Evolutionary conservation across 2,329 filamentous ascomycete genomes (phyloP).

Genomic region (Juglanconis oblonga): DNA sequence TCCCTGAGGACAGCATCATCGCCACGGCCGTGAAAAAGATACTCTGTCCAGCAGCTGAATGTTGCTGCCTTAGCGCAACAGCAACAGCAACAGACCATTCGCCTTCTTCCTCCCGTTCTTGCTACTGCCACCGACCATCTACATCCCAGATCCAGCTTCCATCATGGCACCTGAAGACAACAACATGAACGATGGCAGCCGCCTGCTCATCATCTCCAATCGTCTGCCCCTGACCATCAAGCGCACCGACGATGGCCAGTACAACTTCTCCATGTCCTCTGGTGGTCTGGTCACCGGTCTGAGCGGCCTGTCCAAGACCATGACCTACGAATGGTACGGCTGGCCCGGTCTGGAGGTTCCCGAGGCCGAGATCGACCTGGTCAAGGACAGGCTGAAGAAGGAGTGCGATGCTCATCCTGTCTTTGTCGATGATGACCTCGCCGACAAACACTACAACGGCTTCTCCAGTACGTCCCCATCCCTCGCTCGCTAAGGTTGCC

Average conservation of each 20-base stretch:
- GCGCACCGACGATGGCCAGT: conserved; percentile 84
- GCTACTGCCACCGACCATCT: background rate
- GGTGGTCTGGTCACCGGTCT: conserved; percentile 92
- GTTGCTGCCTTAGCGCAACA: background rate
- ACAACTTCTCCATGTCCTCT: conserved; percentile 94
- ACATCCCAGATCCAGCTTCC: background rate
- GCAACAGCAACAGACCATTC: background rate
- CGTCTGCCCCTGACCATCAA: conserved; percentile 96
- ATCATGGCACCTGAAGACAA: conserved; percentile 8
- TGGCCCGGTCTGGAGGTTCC: conserved; percentile 95
- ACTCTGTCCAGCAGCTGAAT: background rate
- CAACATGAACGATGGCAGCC: conserved; percentile 25
- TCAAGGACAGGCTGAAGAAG: conserved; percentile 76
- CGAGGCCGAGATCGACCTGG: conserved; percentile 70
- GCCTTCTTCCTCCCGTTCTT: background rate
- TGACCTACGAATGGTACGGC: conserved; percentile 96
- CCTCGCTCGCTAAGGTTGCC: background rate
- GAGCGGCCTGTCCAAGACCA: conserved; percentile 86
- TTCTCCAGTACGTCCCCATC: conserved; percentile 73
- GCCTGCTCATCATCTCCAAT: conserved; percentile 86
- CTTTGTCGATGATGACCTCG: conserved; percentile 89
- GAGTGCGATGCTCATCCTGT: conserved; percentile 89
- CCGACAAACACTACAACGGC: conserved; percentile 95
- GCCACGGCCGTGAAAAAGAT: background rate
- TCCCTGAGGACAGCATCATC: background rate